Evolutionary conservation across 768 basidiomycete species (phyloP).

Genomic region (Cystobasidium ongulense): DNA sequence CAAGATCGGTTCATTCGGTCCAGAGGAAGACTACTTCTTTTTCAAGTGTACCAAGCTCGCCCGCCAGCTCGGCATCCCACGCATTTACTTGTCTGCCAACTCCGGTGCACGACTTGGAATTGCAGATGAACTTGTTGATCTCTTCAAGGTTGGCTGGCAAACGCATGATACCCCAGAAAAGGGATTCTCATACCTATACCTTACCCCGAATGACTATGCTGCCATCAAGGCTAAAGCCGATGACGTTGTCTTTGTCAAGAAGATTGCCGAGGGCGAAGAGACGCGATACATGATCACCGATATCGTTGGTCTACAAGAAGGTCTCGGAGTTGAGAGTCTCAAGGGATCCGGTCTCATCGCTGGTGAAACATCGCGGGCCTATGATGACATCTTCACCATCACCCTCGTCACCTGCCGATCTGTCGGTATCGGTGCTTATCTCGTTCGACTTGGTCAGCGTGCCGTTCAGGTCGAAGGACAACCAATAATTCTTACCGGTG

Average conservation of each 20-base stretch:
- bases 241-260: constrained; percentile 66
- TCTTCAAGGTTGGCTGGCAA: constrained; percentile 90
- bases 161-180: constrained; percentile 76
- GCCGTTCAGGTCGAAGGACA: constrained; percentile 98
- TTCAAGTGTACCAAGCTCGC: constrained; percentile 90
- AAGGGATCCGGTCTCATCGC: constrained; percentile 96
- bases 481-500: constrained; percentile 97
- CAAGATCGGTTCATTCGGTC: constrained; percentile 97
- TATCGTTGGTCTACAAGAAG: constrained; percentile 93
- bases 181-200: constrained; percentile 90
- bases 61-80: constrained; percentile 74
- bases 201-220: constrained; percentile 82
- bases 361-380: constrained; percentile 94
- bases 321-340: constrained; percentile 90
- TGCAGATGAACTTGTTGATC: constrained; percentile 76
- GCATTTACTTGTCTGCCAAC: constrained; percentile 97
- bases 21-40: constrained; percentile 91
- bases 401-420: constrained; percentile 97
- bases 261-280: constrained; percentile 79
- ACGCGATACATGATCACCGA: constrained; percentile 87
- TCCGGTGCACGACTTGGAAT: constrained; percentile 94
- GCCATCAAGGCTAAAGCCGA: constrained; percentile 79
- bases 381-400: constrained; percentile 99
- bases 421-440: constrained; percentile 97
- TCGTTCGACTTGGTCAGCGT: constrained; percentile 93